Base-by-base conservation (phyloP, 768 basidiomycete genomes). In the Favolaschia claudopus region DNA sequence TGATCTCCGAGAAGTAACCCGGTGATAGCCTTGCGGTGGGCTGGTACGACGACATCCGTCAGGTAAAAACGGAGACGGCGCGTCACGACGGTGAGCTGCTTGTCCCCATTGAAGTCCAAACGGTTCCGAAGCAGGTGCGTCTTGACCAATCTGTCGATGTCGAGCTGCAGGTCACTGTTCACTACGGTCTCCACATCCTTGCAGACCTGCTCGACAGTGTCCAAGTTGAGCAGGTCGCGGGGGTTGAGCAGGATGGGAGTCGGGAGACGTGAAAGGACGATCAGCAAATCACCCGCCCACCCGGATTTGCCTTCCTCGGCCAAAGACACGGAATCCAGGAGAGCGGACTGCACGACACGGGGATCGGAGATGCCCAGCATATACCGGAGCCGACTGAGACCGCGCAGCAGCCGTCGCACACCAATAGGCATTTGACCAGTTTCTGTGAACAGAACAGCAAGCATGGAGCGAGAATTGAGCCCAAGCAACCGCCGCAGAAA, bases 401-500 rank as follows among this genome's bases (percentile, higher is more conserved):
- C 39, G 9, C 55, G 47, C 13, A 51, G 12, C 20, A 63, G 51
- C 10, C 58, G 50, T 2, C 58, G 51, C 6, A 38, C 22, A 12
- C 53, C 52, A 1, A 63, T 40, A 10, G 62, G 62, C 57, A 58
- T 27, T 22, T 45, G 17, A 27, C 58, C 58, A 2, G 58, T 59
- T 44, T 63, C 62, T 17, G 62, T 59, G 45, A 58, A 63, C 5
- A 63, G 34, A 19, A 44, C 19, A n/a, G 43, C 50, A 7, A 42
- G 34, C 14, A 55, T 37, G 2, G 44, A 53, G 19, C 25, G 42
- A 2, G 22, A 12, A 8, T 28, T 36, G 12, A 56, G 15, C 7
- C 49, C 50, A 6, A 60, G 32, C 5, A 60, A 15, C 1, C 49
- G 25, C 8, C 52, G 39, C 22, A 60, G 33, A 29, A 45, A 60